Conservation (phyloP, 2,329 filamentous ascomycete genomes). For the Zymoseptoria passerinii region DNA sequence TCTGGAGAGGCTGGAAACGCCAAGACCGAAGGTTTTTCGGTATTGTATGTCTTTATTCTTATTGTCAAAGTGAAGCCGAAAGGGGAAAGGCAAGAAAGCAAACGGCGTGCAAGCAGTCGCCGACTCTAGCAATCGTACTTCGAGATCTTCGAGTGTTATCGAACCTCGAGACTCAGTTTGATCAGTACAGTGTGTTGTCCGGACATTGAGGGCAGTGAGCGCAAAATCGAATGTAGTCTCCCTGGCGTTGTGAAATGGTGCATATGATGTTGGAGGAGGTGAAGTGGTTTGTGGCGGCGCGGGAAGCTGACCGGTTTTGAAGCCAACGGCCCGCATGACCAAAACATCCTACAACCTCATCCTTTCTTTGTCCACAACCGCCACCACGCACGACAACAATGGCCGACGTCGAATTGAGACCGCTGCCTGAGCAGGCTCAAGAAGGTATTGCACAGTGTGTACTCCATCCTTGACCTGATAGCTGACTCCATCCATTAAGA, state of each 20-base stretch:
- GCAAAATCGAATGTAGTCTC: background rate
- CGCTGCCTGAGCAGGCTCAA: conserved; percentile 22
- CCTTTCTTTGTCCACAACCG: background rate
- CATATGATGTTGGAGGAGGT: background rate
- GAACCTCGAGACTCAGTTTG: background rate
- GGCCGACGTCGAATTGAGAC: conserved; percentile 4
- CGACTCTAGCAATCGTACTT: background rate
- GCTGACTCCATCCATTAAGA: conserved; percentile 39
- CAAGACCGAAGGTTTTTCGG: background rate
- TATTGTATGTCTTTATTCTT: background rate
- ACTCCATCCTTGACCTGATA: background rate
- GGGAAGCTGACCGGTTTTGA: background rate
- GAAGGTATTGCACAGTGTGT: conserved; percentile 14
- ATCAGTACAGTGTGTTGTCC: background rate
- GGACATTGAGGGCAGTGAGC: background rate
- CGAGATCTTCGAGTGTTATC: background rate
- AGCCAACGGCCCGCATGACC: background rate
- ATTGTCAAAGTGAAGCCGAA: background rate
- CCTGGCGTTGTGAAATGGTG: background rate
- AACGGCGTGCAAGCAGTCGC: background rate
- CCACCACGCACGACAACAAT: background rate
- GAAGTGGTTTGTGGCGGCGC: background rate
- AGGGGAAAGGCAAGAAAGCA: background rate
- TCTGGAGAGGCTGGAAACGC: background rate
- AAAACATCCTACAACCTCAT: background rate